Evolutionary conservation across 495 filamentous ascomycete species (phyloP).

Genomic region (Tricharina praecox): DNA sequence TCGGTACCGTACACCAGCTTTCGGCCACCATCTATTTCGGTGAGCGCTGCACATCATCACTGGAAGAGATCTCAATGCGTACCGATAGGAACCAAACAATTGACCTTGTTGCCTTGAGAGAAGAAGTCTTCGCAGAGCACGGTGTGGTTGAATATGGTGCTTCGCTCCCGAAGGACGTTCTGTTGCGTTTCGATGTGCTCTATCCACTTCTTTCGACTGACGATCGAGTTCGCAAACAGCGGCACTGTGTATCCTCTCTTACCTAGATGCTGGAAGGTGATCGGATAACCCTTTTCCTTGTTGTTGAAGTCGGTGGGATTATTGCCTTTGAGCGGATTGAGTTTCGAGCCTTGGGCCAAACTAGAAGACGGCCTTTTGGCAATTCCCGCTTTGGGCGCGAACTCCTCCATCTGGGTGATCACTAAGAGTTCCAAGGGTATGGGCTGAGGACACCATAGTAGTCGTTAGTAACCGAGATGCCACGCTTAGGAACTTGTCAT

Average conservation of each 20-base stretch:
- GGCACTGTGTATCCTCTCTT: conserved; percentile 87
- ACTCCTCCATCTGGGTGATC: conserved; percentile 91
- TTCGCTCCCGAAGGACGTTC: conserved; percentile 61
- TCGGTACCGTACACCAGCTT: conserved; percentile 92
- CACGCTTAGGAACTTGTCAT: no score
- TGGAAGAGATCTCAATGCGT: conserved; percentile 30
- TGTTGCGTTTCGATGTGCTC: conserved; percentile 88
- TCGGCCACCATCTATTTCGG: conserved; percentile 74
- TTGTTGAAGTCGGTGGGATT: conserved; percentile 30
- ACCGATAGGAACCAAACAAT: conserved; percentile 82
- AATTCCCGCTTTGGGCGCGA: conserved; percentile 66
- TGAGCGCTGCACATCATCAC: no score
- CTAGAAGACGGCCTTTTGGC: conserved; percentile 77
- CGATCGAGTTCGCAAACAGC: conserved; percentile 67
- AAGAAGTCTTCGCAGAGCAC: conserved; percentile 77
- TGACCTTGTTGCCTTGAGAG: conserved; percentile 61
- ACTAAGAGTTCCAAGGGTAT: conserved; percentile 88
- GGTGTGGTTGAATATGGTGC: conserved; percentile 85
- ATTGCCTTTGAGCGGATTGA: conserved; percentile 14
- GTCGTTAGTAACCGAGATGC: no score
- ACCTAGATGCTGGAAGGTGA: conserved; percentile 97
- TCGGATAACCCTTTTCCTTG: conserved; percentile 68
- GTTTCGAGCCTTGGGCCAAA: conserved; percentile 56
- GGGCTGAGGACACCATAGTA: conserved; percentile 43
- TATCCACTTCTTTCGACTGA: conserved; percentile 80